Percentiles rank a stretch among this genome's conserved stretches.
phyloP scores from a whole-genome alignment of 768 basidiomycete genomes.

The Erythrobasidium yunnanense region DNA sequence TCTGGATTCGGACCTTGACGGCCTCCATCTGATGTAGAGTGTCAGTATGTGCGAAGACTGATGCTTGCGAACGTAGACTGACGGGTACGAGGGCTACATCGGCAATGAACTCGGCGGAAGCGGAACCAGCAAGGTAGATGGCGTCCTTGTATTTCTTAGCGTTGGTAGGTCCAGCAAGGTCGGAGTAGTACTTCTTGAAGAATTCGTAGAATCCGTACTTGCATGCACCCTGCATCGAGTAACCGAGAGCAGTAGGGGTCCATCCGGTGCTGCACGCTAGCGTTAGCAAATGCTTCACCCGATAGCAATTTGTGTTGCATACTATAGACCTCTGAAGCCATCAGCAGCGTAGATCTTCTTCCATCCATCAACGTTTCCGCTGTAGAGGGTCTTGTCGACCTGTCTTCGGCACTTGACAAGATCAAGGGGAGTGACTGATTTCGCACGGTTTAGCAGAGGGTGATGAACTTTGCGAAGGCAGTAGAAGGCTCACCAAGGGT shows the following conservation, averaged over 20 bases:
- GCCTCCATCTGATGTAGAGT: constrained; percentile 31
- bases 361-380: constrained; percentile 37
- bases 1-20: constrained; percentile 40
- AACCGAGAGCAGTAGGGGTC: constrained; percentile 45
- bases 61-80: not conserved
- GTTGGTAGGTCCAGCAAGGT: constrained; percentile 44
- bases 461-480: not conserved
- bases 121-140: constrained; percentile 47
- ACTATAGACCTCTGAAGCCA: constrained; percentile 36
- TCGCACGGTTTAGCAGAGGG: no score
- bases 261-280: constrained; percentile 42
- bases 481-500: constrained; percentile 38
- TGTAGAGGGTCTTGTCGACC: constrained; percentile 38
- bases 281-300: not conserved
- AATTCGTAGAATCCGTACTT: constrained; percentile 42
- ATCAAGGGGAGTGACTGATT: constrained; percentile 37
- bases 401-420: constrained; percentile 40
- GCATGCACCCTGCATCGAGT: constrained; percentile 46
- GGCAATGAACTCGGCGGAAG: constrained; percentile 47
- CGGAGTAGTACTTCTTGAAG: constrained; percentile 47
- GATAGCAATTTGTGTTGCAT: not conserved
- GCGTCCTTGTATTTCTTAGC: constrained; percentile 45
- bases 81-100: constrained; percentile 46
- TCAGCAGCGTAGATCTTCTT: constrained; percentile 36
- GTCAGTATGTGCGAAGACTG: not conserved